Conservation (phyloP, 805 yeast species). For the Candida bentonensis region DNA sequence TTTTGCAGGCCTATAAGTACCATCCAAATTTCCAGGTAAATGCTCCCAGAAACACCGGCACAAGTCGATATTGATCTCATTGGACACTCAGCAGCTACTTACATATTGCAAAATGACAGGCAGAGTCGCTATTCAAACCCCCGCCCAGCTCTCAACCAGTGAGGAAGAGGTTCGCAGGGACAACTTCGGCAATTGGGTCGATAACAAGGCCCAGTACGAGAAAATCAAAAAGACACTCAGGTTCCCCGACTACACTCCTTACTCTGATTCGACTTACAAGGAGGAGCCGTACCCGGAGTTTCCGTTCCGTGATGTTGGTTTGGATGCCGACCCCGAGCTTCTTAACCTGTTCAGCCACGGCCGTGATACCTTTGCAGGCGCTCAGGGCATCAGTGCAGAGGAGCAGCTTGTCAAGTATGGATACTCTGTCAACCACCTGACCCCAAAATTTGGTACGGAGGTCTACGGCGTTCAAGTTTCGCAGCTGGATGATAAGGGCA, state of each 20-base stretch:
- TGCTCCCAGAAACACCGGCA: no score
- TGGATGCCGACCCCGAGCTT: constrained; percentile 44
- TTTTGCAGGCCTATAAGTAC: no score
- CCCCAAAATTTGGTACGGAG: constrained; percentile 63
- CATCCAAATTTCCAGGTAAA: no score
- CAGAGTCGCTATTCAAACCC: no score
- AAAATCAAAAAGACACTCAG: constrained; percentile 10
- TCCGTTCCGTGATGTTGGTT: constrained; percentile 50
- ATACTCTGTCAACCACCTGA: constrained; percentile 25
- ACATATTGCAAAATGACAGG: no score
- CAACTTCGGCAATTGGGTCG: neutral
- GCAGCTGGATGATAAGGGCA: constrained; percentile 35
- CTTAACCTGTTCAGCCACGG: constrained; percentile 33
- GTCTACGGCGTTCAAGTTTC: constrained; percentile 50
- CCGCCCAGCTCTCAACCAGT: no score
- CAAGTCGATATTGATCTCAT: no score
- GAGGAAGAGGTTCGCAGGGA: no score
- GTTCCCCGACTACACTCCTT: constrained; percentile 49
- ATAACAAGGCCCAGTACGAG: constrained; percentile 1
- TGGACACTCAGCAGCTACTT: no score
- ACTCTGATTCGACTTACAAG: constrained; percentile 51
- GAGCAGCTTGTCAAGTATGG: constrained; percentile 13
- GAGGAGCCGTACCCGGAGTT: constrained; percentile 39
- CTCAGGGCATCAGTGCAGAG: constrained; percentile 4
- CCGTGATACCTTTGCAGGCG: constrained; percentile 6